These are phyloP conservation scores for Myriosclerotinia curreyana DNA, from an alignment of 2,329 filamentous ascomycete genomes.

Conservation along the genomic window DNA sequence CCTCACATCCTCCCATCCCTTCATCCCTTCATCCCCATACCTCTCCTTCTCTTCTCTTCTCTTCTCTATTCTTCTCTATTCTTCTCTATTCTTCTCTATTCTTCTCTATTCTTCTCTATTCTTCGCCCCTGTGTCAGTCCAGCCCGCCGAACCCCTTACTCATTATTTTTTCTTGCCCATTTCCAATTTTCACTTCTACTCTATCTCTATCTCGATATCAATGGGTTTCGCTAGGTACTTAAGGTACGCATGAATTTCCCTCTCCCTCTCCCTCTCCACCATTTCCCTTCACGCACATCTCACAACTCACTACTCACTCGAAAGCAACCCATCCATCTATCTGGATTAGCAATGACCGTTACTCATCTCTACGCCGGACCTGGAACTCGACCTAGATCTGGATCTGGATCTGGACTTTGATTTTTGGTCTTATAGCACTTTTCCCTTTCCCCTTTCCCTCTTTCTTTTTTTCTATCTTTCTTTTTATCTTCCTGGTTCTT, in stretches of 20 bases:
- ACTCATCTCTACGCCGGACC: background rate
- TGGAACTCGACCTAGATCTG: conserved; percentile 12
- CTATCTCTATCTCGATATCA: background rate
- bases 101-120: conserved; percentile 13
- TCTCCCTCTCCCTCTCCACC: conserved; percentile 4
- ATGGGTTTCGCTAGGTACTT: background rate
- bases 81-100: no score
- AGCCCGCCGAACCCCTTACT: background rate
- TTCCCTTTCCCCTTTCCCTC: no score
- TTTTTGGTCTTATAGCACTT: background rate
- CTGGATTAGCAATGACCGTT: background rate
- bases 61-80: no score
- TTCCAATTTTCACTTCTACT: background rate
- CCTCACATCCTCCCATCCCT: background rate
- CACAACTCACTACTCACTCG: conserved; percentile 36
- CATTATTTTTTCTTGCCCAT: background rate
- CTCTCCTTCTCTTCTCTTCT: conserved; percentile 9
- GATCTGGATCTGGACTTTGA: conserved; percentile 5
- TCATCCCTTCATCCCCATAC: background rate
- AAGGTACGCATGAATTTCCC: conserved; percentile 28
- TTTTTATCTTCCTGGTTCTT: no score
- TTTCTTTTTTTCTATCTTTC: no score
- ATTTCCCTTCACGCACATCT: conserved; percentile 21
- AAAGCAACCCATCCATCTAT: conserved; percentile 32
- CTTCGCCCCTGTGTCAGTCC: background rate